Conservation (phyloP, 257 asterid genomes). For the Lavandula angustifolia region DNA sequence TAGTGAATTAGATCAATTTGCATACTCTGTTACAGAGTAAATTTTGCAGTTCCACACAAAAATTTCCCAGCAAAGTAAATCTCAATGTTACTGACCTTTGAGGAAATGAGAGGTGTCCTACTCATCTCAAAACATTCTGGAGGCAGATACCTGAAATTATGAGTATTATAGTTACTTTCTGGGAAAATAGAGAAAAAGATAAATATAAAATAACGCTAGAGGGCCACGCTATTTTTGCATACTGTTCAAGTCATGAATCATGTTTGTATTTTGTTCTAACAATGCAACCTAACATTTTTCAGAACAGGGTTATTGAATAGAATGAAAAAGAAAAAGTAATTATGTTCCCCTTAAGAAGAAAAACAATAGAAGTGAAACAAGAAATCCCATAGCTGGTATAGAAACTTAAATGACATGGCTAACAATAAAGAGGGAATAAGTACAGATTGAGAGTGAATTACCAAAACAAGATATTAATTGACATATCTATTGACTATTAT, state of each 20-base stretch:
- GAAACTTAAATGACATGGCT: neutral
- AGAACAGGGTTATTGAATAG: neutral
- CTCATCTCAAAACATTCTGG: conserved; percentile 98
- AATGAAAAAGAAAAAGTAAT: neutral
- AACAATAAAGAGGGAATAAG: neutral
- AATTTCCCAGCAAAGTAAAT: neutral
- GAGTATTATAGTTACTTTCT: conserved; percentile 18
- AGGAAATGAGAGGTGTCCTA: conserved; percentile 94
- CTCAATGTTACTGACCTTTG: conserved; percentile 61
- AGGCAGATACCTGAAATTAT: conserved; percentile 83
- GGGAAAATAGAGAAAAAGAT: neutral
- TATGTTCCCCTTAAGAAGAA: neutral
- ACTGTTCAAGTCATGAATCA: neutral
- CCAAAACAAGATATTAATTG: neutral
- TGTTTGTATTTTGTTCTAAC: neutral
- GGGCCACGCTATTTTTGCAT: conserved; percentile 4
- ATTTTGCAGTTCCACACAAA: neutral
- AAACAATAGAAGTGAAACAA: neutral
- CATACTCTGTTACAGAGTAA: neutral
- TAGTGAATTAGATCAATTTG: neutral
- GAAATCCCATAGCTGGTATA: neutral
- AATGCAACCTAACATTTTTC: neutral
- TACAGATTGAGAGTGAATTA: neutral
- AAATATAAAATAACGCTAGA: neutral
- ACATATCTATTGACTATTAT: neutral